Percentiles rank a stretch among this genome's conserved stretches.
Conservation (phyloP, 1,284 basidiomycete genomes). For the Boletus albobrunnescens region DNA sequence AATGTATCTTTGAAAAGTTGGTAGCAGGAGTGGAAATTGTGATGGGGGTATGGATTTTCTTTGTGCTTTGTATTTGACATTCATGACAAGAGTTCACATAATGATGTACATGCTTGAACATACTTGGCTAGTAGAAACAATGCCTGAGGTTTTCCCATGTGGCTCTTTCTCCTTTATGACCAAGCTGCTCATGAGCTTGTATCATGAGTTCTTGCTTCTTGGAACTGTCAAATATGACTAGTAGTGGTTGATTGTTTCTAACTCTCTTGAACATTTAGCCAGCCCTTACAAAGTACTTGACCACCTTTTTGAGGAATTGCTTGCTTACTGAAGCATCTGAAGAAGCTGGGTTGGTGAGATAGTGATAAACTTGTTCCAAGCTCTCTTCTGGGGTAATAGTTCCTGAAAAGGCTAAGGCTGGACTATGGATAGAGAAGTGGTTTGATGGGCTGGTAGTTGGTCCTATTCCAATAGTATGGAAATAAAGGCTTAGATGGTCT, state of each 20-base stretch:
- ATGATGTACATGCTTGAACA: neutral
- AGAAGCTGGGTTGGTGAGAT: too few species aligned
- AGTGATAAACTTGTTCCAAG: neutral
- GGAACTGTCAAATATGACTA: too few species aligned
- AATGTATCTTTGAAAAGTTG: neutral
- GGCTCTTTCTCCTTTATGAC: neutral
- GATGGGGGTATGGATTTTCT: neutral
- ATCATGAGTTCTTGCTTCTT: neutral
- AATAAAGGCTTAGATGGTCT: too few species aligned
- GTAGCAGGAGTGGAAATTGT: neutral
- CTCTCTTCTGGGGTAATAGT: neutral
- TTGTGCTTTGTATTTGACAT: neutral
- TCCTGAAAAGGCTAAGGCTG: too few species aligned
- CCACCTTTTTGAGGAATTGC: neutral
- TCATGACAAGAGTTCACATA: neutral
- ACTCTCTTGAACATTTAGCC: neutral
- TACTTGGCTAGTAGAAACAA: neutral
- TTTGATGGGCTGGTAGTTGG: too few species aligned
- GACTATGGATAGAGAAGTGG: too few species aligned
- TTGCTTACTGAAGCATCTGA: too few species aligned
- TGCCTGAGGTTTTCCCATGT: neutral
- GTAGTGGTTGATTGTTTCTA: neutral
- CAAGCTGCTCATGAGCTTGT: neutral
- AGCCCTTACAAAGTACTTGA: neutral
- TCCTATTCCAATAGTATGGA: neutral